Conservation (phyloP, 306 rosid genomes). For the Corylus avellana region DNA sequence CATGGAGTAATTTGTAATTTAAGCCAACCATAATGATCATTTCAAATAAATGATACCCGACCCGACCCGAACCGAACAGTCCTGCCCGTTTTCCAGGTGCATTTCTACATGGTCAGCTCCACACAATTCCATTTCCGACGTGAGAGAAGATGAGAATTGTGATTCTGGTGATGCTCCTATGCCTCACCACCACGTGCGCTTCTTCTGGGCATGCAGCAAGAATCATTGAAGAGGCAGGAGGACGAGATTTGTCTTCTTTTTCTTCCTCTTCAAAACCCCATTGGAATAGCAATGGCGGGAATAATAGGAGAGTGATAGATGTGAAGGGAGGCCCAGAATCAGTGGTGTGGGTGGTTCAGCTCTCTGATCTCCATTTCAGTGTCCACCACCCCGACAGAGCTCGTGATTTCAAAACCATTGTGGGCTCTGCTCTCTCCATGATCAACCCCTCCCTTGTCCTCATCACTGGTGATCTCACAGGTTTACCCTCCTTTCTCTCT, state of each 20-base stretch:
- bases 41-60: too few species aligned
- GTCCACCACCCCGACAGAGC: slow-evolving; percentile 87
- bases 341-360: slow-evolving; percentile 86
- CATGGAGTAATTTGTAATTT: too few species aligned
- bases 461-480: slow-evolving; percentile 96
- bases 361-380: slow-evolving; percentile 97
- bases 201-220: background rate
- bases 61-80: too few species aligned
- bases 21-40: too few species aligned
- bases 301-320: slow-evolving; percentile 24
- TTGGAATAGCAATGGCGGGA: background rate
- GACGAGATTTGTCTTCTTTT: background rate
- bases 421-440: slow-evolving; percentile 70
- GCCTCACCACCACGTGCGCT: background rate
- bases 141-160: slow-evolving; percentile 10
- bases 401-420: slow-evolving; percentile 46
- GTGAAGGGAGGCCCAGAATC: slow-evolving; percentile 60
- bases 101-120: background rate
- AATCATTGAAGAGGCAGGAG: background rate
- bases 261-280: background rate
- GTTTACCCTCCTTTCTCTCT: slow-evolving; percentile 20
- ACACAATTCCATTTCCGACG: background rate
- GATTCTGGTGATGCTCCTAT: background rate
- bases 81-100: background rate
- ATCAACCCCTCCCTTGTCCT: slow-evolving; percentile 96